Conservation (phyloP, 805 yeast genomes). For the Metschnikowia kofuensis region DNA sequence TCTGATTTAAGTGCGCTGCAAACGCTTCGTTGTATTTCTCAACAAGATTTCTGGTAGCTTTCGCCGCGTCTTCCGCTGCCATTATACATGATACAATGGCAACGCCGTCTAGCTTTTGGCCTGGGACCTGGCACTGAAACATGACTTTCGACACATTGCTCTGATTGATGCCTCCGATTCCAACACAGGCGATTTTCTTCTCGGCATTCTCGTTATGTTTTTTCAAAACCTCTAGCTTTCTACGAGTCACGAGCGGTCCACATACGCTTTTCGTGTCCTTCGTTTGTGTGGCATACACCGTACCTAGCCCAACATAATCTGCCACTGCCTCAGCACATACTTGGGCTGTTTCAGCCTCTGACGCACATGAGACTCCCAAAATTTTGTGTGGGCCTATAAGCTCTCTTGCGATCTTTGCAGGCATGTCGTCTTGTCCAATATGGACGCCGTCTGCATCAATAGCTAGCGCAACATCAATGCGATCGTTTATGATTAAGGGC, state of each 20-base stretch:
- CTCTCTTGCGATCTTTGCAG: conserved; percentile 52
- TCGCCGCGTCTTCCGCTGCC: conserved; percentile 54
- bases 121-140: conserved; percentile 45
- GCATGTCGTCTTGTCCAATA: conserved; percentile 91
- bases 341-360: conserved; percentile 49
- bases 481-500: conserved; percentile 81
- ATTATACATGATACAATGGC: conserved; percentile 87
- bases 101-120: conserved; percentile 65
- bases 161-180: conserved; percentile 76
- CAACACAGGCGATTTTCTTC: conserved; percentile 55
- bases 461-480: conserved; percentile 87
- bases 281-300: conserved; percentile 71
- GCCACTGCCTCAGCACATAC: conserved; percentile 51
- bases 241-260: conserved; percentile 67
- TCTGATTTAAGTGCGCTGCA: conserved; percentile 2
- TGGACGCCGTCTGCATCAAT: conserved; percentile 89
- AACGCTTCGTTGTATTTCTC: conserved; percentile 25
- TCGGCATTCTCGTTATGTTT: conserved; percentile 20
- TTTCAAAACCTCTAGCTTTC: conserved; percentile 46
- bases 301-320: conserved; percentile 85
- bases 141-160: conserved; percentile 58
- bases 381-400: conserved; percentile 73
- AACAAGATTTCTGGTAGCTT: conserved; percentile 44
- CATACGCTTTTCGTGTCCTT: conserved; percentile 45
- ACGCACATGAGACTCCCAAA: conserved; percentile 73